These are phyloP conservation scores for Calonectria multiphialidica DNA, from an alignment of 2,329 filamentous ascomycete genomes.

Conservation along the genomic window DNA sequence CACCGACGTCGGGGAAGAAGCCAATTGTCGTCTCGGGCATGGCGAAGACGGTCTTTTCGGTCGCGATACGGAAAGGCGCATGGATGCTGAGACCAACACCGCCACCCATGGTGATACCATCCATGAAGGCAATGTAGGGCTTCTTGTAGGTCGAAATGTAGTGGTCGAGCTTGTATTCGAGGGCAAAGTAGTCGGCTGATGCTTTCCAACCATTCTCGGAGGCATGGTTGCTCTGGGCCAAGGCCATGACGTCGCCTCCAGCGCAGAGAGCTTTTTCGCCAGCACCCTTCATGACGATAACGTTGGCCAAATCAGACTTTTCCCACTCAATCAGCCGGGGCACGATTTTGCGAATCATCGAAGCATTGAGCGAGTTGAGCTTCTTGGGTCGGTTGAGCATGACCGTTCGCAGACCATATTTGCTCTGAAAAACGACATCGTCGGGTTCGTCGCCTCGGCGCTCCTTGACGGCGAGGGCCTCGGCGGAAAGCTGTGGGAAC, in stretches of 20 bases:
- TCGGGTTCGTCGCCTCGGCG: constrained; percentile 79
- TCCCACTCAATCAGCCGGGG: constrained; percentile 93
- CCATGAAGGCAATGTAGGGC: constrained; percentile 95
- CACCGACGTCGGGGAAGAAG: constrained; percentile 98
- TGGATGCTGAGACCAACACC: constrained; percentile 95
- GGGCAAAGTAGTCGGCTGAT: constrained; percentile 88
- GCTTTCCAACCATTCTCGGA: constrained; percentile 77
- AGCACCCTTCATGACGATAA: constrained; percentile 91
- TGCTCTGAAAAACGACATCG: constrained; percentile 92
- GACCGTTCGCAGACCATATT: constrained; percentile 90
- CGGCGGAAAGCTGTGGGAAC: constrained; percentile 51
- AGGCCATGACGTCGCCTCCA: constrained; percentile 87
- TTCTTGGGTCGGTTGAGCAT: constrained; percentile 95
- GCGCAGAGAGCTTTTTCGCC: constrained; percentile 91
- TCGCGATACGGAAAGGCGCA: constrained; percentile 95
- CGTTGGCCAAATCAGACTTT: constrained; percentile 93
- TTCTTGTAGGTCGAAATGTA: constrained; percentile 93
- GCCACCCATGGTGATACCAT: constrained; percentile 98
- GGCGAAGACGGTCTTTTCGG: constrained; percentile 93
- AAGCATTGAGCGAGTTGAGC: constrained; percentile 91
- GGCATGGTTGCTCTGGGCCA: constrained; percentile 79
- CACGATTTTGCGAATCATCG: constrained; percentile 95
- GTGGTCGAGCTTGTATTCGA: constrained; percentile 97
- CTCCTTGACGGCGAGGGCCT: constrained; percentile 61
- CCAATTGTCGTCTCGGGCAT: constrained; percentile 99